Evolutionary conservation across 495 filamentous ascomycete genomes (phyloP).

Genomic region (Ramalina intermedia): DNA sequence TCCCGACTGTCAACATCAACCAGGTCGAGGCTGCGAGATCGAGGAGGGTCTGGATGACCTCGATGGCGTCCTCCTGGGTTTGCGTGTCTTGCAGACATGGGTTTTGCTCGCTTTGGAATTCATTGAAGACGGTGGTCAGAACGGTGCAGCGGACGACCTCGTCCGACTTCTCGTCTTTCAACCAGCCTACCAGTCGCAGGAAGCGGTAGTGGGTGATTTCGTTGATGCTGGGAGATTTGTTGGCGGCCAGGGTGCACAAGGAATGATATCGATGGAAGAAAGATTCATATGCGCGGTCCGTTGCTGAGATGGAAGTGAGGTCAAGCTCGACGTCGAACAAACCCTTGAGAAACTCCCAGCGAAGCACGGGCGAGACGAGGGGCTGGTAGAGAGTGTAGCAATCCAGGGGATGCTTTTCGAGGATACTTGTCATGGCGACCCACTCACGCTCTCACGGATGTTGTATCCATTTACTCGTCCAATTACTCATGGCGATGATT

Average conservation of each 20-base stretch:
- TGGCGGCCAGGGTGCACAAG: slow-evolving; percentile 5
- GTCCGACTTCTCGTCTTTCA: background rate
- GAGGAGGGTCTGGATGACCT: background rate
- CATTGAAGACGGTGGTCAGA: too few species aligned
- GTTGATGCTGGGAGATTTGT: background rate
- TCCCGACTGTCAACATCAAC: slow-evolving; percentile 7
- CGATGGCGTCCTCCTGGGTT: background rate
- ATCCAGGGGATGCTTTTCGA: background rate
- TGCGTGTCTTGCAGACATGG: background rate
- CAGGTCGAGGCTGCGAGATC: slow-evolving; percentile 5
- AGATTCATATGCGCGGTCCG: slow-evolving; percentile 5
- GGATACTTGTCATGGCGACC: background rate
- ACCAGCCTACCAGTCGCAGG: background rate
- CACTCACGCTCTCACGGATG: too few species aligned
- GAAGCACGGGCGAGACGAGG: background rate
- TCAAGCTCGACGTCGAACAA: slow-evolving; percentile 1
- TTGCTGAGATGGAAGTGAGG: background rate
- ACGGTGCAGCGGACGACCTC: background rate
- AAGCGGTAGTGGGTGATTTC: slow-evolving; percentile 3
- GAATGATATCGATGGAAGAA: slow-evolving; percentile 6
- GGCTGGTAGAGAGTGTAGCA: background rate
- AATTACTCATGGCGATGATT: too few species aligned
- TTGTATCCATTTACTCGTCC: too few species aligned
- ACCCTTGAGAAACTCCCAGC: background rate
- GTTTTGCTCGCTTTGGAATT: too few species aligned